Evolutionary conservation across 1,284 basidiomycete genomes (phyloP).

Genomic region (Ganoderma boninense): DNA sequence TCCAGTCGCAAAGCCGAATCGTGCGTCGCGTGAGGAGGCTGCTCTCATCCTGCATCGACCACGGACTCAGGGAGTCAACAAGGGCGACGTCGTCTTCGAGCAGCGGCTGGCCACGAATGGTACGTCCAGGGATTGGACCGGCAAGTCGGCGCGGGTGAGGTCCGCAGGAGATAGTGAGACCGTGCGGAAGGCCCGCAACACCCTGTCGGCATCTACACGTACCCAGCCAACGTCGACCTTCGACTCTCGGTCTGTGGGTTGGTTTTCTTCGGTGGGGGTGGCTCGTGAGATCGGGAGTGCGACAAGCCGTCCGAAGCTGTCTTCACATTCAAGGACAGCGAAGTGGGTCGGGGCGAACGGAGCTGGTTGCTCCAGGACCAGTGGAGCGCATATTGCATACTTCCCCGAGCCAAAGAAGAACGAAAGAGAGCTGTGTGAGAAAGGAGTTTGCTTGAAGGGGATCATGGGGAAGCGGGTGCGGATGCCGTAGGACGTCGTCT

Average conservation of each 20-base stretch:
- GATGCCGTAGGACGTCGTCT: slow-evolving; percentile 3
- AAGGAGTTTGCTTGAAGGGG: neutral
- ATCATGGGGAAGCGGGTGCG: slow-evolving; percentile 2
- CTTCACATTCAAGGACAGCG: slow-evolving; percentile 4
- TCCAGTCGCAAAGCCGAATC: neutral
- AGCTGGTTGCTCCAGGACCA: neutral
- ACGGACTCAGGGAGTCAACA: slow-evolving; percentile 1
- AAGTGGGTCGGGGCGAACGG: neutral
- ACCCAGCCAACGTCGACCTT: slow-evolving; percentile 3
- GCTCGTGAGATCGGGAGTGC: neutral
- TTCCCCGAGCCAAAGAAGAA: slow-evolving; percentile 1
- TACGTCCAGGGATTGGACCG: neutral
- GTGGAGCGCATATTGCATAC: neutral
- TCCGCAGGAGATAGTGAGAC: slow-evolving; percentile 1
- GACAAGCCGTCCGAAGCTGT: slow-evolving; percentile 3
- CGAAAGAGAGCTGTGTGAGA: neutral
- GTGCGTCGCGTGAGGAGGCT: slow-evolving; percentile 2
- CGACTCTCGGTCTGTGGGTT: neutral
- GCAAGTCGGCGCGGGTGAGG: neutral
- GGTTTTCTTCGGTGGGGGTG: neutral
- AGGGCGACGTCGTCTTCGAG: neutral
- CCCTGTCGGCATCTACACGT: neutral
- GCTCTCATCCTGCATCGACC: neutral
- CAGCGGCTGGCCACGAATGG: slow-evolving; percentile 3
- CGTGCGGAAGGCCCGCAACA: neutral